Base-by-base conservation (phyloP, 2,329 filamentous ascomycete genomes). In the Fonsecaea nubica region DNA sequence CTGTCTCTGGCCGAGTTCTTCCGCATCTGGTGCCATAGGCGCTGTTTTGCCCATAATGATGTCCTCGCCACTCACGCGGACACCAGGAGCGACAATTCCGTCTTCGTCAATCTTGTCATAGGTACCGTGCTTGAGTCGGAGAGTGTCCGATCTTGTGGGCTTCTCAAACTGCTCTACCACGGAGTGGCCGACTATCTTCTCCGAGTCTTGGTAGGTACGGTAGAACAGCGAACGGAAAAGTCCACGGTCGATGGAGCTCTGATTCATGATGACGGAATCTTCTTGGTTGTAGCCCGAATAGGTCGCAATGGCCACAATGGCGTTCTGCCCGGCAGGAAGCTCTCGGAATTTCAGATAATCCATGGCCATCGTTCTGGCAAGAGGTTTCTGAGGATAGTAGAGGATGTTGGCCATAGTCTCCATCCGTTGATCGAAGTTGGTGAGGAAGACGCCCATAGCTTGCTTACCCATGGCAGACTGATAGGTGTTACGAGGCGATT, bases 191-290 rank as follows among this genome's bases (percentile, higher is more conserved):
- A 99, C 90, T 71, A 92, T 90, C 85, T 98, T 98, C 82, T 99
- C 95, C 72, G 93, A 92, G 76, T 99, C 95, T 36, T 93, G 96
- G 80, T 99, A 99, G 10, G 94, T 93, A 73, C 96, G 90, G 87
- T 97, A 99, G 84, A 98, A 99, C 62, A 99, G 82, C 86, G 93
- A 97, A 75, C 96, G 88, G 89, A 99, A 99, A 4, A 99, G 85
- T 69, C 95, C 95, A 76, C 95, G 91, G 79, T 99, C 95, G 75
- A 99, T 98, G 80, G 93, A 97, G 82, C 93, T 97, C 82, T 99
- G 95, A 80, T 99, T 99, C 95, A 99, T 98, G 75, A 99, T 97
- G 72, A 99, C 94, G 72, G 95, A 99, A 88, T 99, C 95, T 92
- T 99, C 95, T 79, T 99, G 96, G 80, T 99, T 99, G 84, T 99